These are phyloP conservation scores for Amoebophrya sp. DNA, from an alignment of 169 alveolate genomes.

Conservation along the genomic window DNA sequence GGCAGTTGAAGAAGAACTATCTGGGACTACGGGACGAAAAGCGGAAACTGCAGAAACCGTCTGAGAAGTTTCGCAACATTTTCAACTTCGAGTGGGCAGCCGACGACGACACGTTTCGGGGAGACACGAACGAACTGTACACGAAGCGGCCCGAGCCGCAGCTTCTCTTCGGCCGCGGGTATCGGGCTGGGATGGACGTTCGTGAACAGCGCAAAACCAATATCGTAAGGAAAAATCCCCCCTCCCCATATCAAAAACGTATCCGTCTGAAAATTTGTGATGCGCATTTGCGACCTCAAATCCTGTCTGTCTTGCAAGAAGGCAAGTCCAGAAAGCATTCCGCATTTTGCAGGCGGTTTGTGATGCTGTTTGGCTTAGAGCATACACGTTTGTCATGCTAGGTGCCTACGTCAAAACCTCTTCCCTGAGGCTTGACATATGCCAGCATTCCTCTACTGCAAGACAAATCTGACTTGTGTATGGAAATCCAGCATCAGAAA, in stretches of 20 bases:
- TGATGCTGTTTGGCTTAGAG: no score
- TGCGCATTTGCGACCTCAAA: no score
- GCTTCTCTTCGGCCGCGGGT: conserved; percentile 80
- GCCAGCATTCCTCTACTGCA: not conserved
- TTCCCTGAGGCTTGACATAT: not conserved
- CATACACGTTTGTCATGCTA: no score
- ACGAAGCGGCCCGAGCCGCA: conserved; percentile 73
- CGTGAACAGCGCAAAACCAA: conserved; percentile 61
- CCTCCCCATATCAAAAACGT: no score
- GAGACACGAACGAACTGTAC: conserved; percentile 75
- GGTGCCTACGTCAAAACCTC: no score
- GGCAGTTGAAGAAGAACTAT: conserved; percentile 58
- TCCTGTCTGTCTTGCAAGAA: no score
- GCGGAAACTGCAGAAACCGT: conserved; percentile 75
- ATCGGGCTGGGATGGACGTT: conserved; percentile 68
- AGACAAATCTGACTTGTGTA: no score
- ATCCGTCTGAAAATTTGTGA: no score
- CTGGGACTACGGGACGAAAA: conserved; percentile 62
- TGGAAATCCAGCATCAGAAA: no score
- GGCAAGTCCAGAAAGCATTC: no score
- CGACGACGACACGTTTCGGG: conserved; percentile 72
- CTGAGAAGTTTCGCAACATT: conserved; percentile 77
- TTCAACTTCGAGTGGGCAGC: conserved; percentile 75
- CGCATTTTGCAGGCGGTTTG: no score
- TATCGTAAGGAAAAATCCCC: conserved; percentile 41